These are phyloP conservation scores for Dipodascopsis tothii DNA, from an alignment of 805 yeast species.

Conservation along the genomic window DNA sequence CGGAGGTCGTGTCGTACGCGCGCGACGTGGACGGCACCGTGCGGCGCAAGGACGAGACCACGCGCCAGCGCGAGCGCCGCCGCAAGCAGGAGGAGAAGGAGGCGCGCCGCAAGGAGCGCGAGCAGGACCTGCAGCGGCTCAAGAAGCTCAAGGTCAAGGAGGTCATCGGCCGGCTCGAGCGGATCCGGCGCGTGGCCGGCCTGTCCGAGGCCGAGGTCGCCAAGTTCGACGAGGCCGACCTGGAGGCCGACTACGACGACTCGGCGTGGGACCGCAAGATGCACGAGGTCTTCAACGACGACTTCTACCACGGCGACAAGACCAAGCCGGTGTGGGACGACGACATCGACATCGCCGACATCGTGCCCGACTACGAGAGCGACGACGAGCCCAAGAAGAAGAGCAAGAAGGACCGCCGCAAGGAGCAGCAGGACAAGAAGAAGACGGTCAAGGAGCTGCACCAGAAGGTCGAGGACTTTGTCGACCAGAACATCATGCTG, in stretches of 20 bases:
- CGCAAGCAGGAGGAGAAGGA: constrained; percentile 49
- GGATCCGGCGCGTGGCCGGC: constrained; percentile 63
- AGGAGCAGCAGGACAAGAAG: constrained; percentile 11
- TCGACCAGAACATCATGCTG: constrained; percentile 62
- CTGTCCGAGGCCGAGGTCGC: constrained; percentile 42
- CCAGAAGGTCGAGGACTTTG: constrained; percentile 63
- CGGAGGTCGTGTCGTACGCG: constrained; percentile 89
- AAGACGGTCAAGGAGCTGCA: constrained; percentile 40
- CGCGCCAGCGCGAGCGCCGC: constrained; percentile 78
- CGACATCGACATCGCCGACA: constrained; percentile 45
- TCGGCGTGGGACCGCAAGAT: constrained; percentile 85
- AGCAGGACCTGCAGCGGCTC: constrained; percentile 58
- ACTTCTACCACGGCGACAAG: constrained; percentile 53
- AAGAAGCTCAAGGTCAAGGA: constrained; percentile 70
- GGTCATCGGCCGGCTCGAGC: constrained; percentile 61
- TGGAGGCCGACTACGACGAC: constrained; percentile 75
- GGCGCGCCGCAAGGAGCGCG: constrained; percentile 47
- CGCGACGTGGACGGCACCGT: constrained; percentile 59
- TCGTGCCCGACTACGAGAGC: constrained; percentile 36
- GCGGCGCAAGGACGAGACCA: constrained; percentile 66
- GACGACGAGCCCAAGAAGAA: constrained; percentile 37
- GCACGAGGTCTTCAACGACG: constrained; percentile 79
- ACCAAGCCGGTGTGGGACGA: constrained; percentile 62
- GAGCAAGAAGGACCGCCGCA: constrained; percentile 23
- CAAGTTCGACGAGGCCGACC: constrained; percentile 58